Percentiles rank a stretch among this genome's conserved stretches.
Conservation (phyloP, 2,329 filamentous ascomycete genomes). For the Fusarium kyushuense region DNA sequence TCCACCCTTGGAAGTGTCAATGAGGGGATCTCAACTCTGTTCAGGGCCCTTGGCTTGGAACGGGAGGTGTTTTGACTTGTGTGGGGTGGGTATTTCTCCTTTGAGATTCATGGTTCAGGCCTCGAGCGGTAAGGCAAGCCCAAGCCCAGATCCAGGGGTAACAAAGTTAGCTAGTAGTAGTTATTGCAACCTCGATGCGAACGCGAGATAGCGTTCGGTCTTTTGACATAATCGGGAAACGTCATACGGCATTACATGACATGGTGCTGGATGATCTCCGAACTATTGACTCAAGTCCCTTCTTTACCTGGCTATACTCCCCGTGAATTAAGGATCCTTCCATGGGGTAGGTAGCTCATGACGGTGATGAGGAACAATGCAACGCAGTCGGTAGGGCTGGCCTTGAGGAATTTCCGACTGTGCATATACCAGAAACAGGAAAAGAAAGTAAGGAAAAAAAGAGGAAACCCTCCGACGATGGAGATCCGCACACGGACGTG, state of each 20-base stretch:
- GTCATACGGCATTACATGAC: constrained; percentile 1
- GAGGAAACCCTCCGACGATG: background rate
- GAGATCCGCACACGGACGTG: background rate
- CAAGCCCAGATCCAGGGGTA: background rate
- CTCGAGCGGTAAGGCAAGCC: constrained; percentile 7
- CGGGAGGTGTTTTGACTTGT: constrained; percentile 11
- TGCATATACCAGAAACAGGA: constrained; percentile 17
- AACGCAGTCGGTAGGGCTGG: constrained; percentile 28
- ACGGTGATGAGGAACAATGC: background rate
- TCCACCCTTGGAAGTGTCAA: background rate
- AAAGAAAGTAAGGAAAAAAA: background rate
- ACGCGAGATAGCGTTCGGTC: constrained; percentile 3
- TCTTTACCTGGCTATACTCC: background rate
- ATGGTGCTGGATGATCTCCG: background rate
- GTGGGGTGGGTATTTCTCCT: background rate
- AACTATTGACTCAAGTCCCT: background rate
- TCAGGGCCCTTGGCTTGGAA: constrained; percentile 13
- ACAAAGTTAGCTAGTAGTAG: background rate
- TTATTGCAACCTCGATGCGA: background rate
- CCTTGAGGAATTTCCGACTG: constrained; percentile 14
- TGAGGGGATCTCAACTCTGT: constrained; percentile 19
- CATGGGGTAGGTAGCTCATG: background rate
- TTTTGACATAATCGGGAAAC: constrained; percentile 14
- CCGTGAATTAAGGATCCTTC: background rate
- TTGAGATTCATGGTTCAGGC: constrained; percentile 4